These are phyloP conservation scores for Smallanthus sonchifolius DNA, from an alignment of 129 eudicot species.

Conservation along the genomic window DNA sequence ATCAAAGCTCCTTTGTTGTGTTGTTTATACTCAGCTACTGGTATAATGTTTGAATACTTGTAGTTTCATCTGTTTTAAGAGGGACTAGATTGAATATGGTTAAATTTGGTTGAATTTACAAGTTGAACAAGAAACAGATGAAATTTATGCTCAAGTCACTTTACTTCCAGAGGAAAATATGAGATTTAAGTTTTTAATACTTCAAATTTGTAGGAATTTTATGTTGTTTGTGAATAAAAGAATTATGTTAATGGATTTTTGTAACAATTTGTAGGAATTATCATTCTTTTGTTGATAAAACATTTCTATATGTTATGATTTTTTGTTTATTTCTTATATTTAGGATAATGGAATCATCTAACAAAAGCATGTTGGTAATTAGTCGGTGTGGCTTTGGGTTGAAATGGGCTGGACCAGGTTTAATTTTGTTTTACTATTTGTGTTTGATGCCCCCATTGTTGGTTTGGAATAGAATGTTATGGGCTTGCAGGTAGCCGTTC, in stretches of 20 bases:
- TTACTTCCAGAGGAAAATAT: constrained; percentile 71
- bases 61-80: constrained; percentile 1
- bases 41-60: constrained; percentile 28
- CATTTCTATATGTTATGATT: no score
- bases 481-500: no score
- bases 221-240: constrained; percentile 7
- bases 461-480: no score
- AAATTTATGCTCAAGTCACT: constrained; percentile 88
- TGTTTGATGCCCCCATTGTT: no score
- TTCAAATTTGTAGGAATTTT: background rate
- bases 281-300: no score
- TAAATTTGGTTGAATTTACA: constrained; percentile 33
- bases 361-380: no score
- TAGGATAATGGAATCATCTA: no score
- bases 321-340: no score
- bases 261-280: constrained; percentile 41
- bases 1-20: constrained; percentile 80
- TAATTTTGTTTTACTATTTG: no score
- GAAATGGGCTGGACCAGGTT: no score
- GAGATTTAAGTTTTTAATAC: constrained; percentile 25
- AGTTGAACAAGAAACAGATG: constrained; percentile 96
- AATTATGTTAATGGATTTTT: background rate
- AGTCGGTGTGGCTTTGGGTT: no score
- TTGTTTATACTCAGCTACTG: constrained; percentile 61
- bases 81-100: background rate